Percentiles rank a stretch among this genome's conserved stretches.
phyloP scores from a whole-genome alignment of 1,284 basidiomycete species.

The Trametes polyzona region DNA sequence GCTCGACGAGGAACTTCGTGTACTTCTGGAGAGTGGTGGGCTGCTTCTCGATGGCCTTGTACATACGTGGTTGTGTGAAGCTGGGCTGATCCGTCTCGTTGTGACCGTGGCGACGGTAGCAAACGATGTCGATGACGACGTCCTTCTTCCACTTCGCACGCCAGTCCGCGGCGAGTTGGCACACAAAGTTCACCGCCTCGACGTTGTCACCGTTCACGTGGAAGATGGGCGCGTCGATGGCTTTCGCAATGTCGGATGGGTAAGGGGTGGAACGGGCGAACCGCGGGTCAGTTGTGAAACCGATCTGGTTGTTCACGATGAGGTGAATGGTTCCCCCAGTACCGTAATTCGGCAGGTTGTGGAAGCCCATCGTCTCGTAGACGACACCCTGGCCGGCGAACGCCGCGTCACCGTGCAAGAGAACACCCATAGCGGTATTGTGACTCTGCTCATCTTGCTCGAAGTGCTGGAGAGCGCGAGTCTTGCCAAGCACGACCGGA shows the following conservation, averaged over 20 bases:
- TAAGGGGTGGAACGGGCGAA: conserved; percentile 98
- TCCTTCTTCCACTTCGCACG: conserved; percentile 99
- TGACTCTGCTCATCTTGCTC: conserved; percentile 84
- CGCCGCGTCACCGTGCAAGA: conserved; percentile 98
- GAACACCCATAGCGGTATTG: conserved; percentile 88
- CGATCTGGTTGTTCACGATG: conserved; percentile 99
- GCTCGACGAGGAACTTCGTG: conserved; percentile 87
- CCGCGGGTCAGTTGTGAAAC: conserved; percentile 98
- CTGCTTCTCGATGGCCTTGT: conserved; percentile 95
- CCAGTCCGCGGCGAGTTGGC: conserved; percentile 97
- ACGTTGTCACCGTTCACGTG: conserved; percentile 99
- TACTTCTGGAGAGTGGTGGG: conserved; percentile 93
- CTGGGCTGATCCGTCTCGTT: conserved; percentile 99
- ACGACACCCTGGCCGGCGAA: conserved; percentile 99
- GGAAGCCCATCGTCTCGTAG: conserved; percentile 99
- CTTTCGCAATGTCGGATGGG: conserved; percentile 98
- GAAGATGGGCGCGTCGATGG: conserved; percentile 98
- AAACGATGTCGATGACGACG: conserved; percentile 98
- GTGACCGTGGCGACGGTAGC: conserved; percentile 98
- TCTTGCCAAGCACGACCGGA: conserved; percentile 98
- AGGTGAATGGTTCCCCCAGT: conserved; percentile 98
- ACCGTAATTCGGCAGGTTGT: conserved; percentile 93
- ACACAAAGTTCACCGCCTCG: conserved; percentile 98
- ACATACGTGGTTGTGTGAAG: conserved; percentile 99
- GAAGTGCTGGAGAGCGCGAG: conserved; percentile 94